Evolutionary conservation across 176 grass and related monocot genomes (phyloP), one percentile per base, ranked within the genome.

Genomic region (Raddia distichophylla): DNA sequence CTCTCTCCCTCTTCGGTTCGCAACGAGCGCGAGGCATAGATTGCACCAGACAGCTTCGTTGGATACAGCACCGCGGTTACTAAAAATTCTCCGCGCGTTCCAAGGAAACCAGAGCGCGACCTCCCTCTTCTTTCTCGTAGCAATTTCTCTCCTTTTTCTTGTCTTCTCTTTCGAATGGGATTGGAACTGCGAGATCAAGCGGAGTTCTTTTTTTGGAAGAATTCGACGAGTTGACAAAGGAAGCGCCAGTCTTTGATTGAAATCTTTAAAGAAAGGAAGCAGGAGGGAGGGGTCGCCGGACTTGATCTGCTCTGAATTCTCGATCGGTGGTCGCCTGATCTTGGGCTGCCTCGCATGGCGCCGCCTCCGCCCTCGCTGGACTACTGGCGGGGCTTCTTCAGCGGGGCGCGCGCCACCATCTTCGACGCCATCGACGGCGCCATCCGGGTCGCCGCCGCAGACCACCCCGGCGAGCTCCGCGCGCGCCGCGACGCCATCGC

Each of bases 341-440:
- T 68, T 10, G 60, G 44, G 69, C 69, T 27, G 27, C 27, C 27
- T 15, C 44, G 45, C 58, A 91, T 84, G 80, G 80, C 54, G 62
- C 44, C 52, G 67, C 58, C 75, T 50, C 63, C 87, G 59, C 61
- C 73, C 20, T 77, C 91, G 73, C 79, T 93, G 44, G 91, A 90
- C 45, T 88, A 94, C 88, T 90, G 91, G 91, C 75, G 91, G 22
- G 67, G 86, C 2, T 90, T 94, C 82, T 94, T 94, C 88, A 69
- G 86, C 79, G 77, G 82, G 52, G 75, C 78, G n/a, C 69, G 73
- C 22, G 76, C 75, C 6, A 75, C 70, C 69, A 88, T 94, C 82
- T 88, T 94, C 74, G 88, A 94, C 58, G 48, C 81, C 70, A 83
- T 90, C 50, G 86, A 94, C 51, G 82, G 83, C 12, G 91, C 88